Percentiles rank a stretch among this genome's conserved stretches.
Evolutionary conservation across 2,329 filamentous ascomycete genomes (phyloP).

Genomic region (Rugonectria rugulosa): DNA sequence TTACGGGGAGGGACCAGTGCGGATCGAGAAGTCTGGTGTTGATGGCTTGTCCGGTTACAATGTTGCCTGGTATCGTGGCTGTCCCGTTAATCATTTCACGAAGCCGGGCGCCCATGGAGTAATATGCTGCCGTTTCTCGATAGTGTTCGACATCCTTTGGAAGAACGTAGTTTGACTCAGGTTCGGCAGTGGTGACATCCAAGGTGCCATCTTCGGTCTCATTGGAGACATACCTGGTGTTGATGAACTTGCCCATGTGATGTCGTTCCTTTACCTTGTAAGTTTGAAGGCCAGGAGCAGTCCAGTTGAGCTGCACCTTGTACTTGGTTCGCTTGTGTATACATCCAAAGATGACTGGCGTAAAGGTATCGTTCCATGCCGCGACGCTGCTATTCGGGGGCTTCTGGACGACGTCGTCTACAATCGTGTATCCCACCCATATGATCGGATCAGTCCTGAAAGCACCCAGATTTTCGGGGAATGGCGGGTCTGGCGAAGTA

Average conservation of each 20-base stretch:
- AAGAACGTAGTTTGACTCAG: conserved; percentile 4
- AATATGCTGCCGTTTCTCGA: conserved; percentile 5
- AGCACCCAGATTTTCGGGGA: conserved; percentile 30
- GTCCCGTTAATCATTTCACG: conserved; percentile 14
- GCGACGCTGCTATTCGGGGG: conserved; percentile 14
- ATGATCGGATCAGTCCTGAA: conserved; percentile 36
- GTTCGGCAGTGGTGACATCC: conserved; percentile 4
- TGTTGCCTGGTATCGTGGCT: background rate
- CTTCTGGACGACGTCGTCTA: background rate
- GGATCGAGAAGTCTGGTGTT: conserved; percentile 23
- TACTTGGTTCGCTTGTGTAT: conserved; percentile 12
- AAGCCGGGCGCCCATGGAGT: conserved; percentile 8
- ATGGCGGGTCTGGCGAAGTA: conserved; percentile 18
- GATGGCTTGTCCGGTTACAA: conserved; percentile 7
- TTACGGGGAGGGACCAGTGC: conserved; percentile 18
- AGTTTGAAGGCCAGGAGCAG: background rate
- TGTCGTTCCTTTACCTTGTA: conserved; percentile 2
- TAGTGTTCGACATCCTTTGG: conserved; percentile 6
- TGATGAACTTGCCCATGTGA: conserved; percentile 1
- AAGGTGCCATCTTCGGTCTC: background rate
- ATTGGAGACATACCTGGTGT: conserved; percentile 3
- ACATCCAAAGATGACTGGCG: conserved; percentile 14
- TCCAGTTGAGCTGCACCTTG: conserved; percentile 14
- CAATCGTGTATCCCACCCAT: conserved; percentile 33
- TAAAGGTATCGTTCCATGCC: background rate